These are phyloP conservation scores for Hymenoscyphus fructigenus DNA, from an alignment of 2,329 filamentous ascomycete species.

Conservation along the genomic window DNA sequence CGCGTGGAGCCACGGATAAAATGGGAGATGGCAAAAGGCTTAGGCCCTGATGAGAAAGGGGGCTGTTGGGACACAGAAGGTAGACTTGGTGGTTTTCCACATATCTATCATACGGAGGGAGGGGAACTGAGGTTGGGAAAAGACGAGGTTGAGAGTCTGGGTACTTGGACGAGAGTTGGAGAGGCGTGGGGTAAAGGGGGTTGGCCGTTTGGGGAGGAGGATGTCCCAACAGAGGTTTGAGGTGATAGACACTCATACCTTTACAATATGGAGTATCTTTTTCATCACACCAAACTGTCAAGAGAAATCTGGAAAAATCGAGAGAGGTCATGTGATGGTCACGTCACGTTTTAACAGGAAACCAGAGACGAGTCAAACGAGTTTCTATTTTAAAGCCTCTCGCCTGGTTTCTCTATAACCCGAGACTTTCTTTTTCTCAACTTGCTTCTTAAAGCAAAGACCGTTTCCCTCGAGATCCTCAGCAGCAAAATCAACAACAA, in stretches of 20 bases:
- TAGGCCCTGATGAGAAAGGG: constrained; percentile 25
- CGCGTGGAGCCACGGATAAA: constrained; percentile 25
- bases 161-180: constrained; percentile 21
- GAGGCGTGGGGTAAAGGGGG: constrained; percentile 21
- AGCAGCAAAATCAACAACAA: neutral
- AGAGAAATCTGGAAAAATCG: neutral
- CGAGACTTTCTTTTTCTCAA: neutral
- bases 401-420: neutral
- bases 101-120: constrained; percentile 30
- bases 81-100: constrained; percentile 29
- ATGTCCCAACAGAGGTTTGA: constrained; percentile 12
- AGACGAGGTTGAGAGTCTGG: constrained; percentile 29
- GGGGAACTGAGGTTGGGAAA: constrained; percentile 27
- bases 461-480: neutral
- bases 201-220: constrained; percentile 31
- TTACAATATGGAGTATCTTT: neutral
- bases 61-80: constrained; percentile 32
- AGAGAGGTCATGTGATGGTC: neutral
- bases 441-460: neutral
- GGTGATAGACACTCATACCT: neutral
- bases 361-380: no score
- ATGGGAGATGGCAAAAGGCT: constrained; percentile 30
- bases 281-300: neutral
- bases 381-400: neutral
- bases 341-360: neutral